Percentiles rank a stretch among this genome's conserved stretches.
These are phyloP conservation scores for Moniliophthora roreri DNA, from an alignment of 1,284 basidiomycete species.

Conservation along the genomic window DNA sequence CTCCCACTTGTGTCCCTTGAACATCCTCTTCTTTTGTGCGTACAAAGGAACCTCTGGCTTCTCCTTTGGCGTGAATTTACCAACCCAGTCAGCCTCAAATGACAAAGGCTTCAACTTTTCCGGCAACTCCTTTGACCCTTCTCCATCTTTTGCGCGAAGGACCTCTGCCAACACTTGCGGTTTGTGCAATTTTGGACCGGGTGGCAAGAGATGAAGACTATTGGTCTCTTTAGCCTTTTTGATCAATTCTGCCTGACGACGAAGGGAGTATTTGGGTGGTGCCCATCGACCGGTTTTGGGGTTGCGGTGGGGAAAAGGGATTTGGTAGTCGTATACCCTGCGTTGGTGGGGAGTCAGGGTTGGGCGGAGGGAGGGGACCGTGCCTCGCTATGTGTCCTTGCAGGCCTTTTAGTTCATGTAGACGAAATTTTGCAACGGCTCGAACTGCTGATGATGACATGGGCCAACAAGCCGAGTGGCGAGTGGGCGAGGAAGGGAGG, in stretches of 20 bases:
- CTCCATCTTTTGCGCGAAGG: constrained; percentile 18
- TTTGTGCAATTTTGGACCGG: constrained; percentile 53
- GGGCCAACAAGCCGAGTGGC: no score
- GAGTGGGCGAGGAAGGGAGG: no score
- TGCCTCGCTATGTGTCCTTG: constrained; percentile 30
- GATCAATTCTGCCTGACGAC: constrained; percentile 74
- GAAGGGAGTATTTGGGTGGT: constrained; percentile 66
- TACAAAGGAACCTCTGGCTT: constrained; percentile 63
- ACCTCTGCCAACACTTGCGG: constrained; percentile 15
- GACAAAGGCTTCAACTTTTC: constrained; percentile 29
- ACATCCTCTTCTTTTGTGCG: constrained; percentile 74
- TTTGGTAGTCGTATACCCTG: constrained; percentile 44
- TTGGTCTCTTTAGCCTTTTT: constrained; percentile 61
- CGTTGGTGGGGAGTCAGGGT: no score
- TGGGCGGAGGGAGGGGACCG: constrained; percentile 35
- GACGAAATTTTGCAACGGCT: constrained; percentile 45
- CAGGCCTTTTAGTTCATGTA: constrained; percentile 39
- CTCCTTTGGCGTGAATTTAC: constrained; percentile 47
- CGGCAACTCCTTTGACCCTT: background rate
- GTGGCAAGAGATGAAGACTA: constrained; percentile 59
- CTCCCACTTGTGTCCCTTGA: constrained; percentile 78
- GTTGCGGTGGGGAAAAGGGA: constrained; percentile 69
- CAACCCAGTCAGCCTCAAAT: constrained; percentile 55
- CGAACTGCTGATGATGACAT: constrained; percentile 27
- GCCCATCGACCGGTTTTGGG: constrained; percentile 64